Percentiles rank a stretch among this genome's conserved stretches.
phyloP scores from a whole-genome alignment of 2,329 filamentous ascomycete species.

The Claviceps sp. region DNA sequence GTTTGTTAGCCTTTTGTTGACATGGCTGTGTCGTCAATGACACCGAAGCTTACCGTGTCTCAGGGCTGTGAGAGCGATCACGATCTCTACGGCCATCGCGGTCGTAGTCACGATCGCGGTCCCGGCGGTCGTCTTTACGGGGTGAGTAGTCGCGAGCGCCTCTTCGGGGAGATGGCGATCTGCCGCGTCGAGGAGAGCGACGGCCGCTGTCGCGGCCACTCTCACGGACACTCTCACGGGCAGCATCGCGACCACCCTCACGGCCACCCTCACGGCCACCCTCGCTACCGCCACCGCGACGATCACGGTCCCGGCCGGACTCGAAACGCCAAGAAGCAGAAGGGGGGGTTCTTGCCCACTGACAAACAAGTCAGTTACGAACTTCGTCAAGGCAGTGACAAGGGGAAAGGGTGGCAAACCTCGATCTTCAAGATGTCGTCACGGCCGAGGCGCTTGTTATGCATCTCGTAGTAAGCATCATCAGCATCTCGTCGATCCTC shows the following conservation, averaged over 20 bases:
- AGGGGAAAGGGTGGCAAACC: conserved; percentile 38
- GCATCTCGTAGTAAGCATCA: conserved; percentile 99
- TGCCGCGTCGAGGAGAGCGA: conserved; percentile 51
- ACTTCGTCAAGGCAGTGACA: neutral
- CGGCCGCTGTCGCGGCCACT: conserved; percentile 28
- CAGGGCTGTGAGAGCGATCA: conserved; percentile 63
- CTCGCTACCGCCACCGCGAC: conserved; percentile 25
- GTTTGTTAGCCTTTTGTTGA: conserved; percentile 14
- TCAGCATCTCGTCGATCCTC: conserved; percentile 96
- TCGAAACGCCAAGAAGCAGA: conserved; percentile 98
- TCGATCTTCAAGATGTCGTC: conserved; percentile 97
- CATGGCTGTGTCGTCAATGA: neutral
- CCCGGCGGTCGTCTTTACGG: conserved; percentile 75
- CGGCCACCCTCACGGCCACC: conserved; percentile 32
- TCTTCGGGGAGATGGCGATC: conserved; percentile 67
- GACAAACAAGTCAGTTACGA: conserved; percentile 4
- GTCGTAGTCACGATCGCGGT: conserved; percentile 67
- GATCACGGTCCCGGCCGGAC: conserved; percentile 67
- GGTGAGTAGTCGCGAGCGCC: conserved; percentile 71
- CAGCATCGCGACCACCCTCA: conserved; percentile 54
- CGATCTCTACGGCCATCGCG: conserved; percentile 62
- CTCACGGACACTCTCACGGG: conserved; percentile 25
- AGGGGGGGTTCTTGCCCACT: conserved; percentile 98
- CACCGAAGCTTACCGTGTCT: conserved; percentile 35
- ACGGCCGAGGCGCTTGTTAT: conserved; percentile 94